Conservation (phyloP, 2,329 filamentous ascomycete genomes). For the Alternaria postmessia region DNA sequence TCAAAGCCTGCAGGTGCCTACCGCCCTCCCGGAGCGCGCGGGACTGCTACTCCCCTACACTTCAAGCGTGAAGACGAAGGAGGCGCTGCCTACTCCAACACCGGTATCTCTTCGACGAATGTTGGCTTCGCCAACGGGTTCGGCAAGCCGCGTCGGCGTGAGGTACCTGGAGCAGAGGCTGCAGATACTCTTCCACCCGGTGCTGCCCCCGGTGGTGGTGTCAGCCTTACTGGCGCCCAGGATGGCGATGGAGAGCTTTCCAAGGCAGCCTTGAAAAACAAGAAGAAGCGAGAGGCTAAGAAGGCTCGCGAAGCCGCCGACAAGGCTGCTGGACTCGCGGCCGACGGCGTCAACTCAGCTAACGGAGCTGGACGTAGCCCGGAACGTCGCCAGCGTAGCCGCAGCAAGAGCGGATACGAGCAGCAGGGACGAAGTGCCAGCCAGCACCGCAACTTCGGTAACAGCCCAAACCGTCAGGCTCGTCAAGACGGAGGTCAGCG, state of each 20-base stretch:
- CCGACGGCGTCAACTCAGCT: constrained; percentile 39
- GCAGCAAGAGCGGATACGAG: constrained; percentile 48
- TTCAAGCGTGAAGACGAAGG: constrained; percentile 99
- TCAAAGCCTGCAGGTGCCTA: constrained; percentile 98
- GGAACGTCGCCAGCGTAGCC: constrained; percentile 69
- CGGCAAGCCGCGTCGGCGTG: constrained; percentile 74
- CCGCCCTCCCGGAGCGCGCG: constrained; percentile 90
- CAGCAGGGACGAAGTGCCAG: constrained; percentile 41
- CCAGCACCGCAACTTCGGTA: constrained; percentile 44
- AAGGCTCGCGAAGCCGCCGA: constrained; percentile 83
- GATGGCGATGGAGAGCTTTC: constrained; percentile 77
- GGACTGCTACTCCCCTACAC: constrained; percentile 84
- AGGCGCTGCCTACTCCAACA: constrained; percentile 84
- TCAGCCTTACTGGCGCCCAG: constrained; percentile 70
- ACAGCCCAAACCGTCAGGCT: constrained; percentile 42
- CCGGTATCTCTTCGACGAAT: constrained; percentile 72
- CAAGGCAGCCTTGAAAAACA: constrained; percentile 91
- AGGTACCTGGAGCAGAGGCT: constrained; percentile 86
- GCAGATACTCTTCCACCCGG: constrained; percentile 71
- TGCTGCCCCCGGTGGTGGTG: constrained; percentile 71
- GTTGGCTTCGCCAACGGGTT: constrained; percentile 76
- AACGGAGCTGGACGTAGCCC: constrained; percentile 64
- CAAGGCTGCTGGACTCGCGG: constrained; percentile 44
- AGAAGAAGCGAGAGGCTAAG: constrained; percentile 96
- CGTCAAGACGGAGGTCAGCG: constrained; percentile 39